Conservation (phyloP, 768 basidiomycete genomes). For the Lentinula guzmanii region DNA sequence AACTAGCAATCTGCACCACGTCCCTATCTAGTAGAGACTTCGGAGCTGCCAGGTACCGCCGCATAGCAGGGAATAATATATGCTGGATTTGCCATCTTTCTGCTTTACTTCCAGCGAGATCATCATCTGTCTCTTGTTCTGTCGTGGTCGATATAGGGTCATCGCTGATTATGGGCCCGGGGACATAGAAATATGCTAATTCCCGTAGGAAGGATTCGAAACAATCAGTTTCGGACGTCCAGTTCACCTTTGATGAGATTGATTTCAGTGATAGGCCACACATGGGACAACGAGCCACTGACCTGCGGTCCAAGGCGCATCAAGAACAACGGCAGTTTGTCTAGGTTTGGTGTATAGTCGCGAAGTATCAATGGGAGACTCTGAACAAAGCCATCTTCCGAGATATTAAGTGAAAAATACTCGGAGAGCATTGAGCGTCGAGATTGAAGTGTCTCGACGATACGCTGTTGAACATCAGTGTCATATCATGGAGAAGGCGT, state of each 20-base stretch:
- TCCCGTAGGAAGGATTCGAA: constrained; percentile 84
- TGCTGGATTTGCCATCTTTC: constrained; percentile 88
- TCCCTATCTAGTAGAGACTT: constrained; percentile 63
- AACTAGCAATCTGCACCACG: constrained; percentile 81
- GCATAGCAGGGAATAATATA: constrained; percentile 80
- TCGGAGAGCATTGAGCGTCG: constrained; percentile 83
- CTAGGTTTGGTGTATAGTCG: constrained; percentile 87
- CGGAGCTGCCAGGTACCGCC: constrained; percentile 66
- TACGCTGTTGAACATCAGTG: constrained; percentile 39
- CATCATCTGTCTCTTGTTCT: neutral
- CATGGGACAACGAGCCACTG: constrained; percentile 7
- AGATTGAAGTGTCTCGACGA: constrained; percentile 50
- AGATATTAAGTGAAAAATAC: constrained; percentile 81
- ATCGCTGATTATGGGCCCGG: constrained; percentile 38
- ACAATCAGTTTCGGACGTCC: constrained; percentile 80
- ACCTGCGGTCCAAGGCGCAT: constrained; percentile 94
- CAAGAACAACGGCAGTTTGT: constrained; percentile 83
- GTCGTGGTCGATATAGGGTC: neutral
- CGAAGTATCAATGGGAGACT: constrained; percentile 77
- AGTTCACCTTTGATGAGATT: constrained; percentile 62
- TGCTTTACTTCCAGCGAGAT: constrained; percentile 30
- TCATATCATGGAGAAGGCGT: neutral
- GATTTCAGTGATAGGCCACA: neutral
- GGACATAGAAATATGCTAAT: constrained; percentile 86
- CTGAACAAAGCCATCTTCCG: constrained; percentile 59